A percentile compares a stretch with the other conserved stretches of the same genome.
Evolutionary conservation across 2,329 filamentous ascomycete species (phyloP).

Genomic region (Ascochyta koolunga): DNA sequence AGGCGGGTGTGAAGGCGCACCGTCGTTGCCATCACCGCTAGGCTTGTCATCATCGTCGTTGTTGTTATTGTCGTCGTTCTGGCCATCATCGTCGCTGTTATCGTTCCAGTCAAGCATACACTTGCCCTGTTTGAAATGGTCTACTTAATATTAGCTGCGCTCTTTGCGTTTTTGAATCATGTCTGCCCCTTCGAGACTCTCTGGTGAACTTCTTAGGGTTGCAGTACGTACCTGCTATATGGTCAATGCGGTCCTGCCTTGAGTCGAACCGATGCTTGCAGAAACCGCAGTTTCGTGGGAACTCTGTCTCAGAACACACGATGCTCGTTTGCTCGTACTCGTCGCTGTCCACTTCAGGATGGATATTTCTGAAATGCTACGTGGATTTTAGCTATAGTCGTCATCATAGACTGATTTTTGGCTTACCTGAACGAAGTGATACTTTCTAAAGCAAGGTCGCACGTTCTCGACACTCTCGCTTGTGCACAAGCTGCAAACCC

Average conservation of each 20-base stretch:
- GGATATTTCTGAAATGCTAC: conserved; percentile 48
- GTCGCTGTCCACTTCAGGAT: conserved; percentile 38
- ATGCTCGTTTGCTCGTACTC: conserved; percentile 41
- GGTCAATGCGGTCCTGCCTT: conserved; percentile 46
- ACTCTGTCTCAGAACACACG: conserved; percentile 42
- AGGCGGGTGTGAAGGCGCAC: conserved; percentile 29
- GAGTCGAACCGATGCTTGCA: conserved; percentile 43
- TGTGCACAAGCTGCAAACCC: conserved; percentile 43
- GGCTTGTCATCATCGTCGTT: conserved; percentile 35
- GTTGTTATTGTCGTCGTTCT: conserved; percentile 34
- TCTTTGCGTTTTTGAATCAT: no score
- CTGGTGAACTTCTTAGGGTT: not conserved
- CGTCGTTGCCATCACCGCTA: conserved; percentile 34
- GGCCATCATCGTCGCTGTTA: conserved; percentile 30
- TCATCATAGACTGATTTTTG: not conserved
- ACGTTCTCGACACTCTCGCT: conserved; percentile 42
- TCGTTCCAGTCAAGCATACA: conserved; percentile 48
- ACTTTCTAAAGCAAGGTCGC: conserved; percentile 46
- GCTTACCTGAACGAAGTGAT: conserved; percentile 43
- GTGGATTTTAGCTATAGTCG: not conserved
- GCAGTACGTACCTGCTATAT: conserved; percentile 33
- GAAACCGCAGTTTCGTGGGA: conserved; percentile 46
- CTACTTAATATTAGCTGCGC: conserved; percentile 4
- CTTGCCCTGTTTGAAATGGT: conserved; percentile 48
- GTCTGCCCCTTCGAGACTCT: no score